Evolutionary conservation across 805 yeast genomes (phyloP).

Genomic region (Yamadazyma philogaea): DNA sequence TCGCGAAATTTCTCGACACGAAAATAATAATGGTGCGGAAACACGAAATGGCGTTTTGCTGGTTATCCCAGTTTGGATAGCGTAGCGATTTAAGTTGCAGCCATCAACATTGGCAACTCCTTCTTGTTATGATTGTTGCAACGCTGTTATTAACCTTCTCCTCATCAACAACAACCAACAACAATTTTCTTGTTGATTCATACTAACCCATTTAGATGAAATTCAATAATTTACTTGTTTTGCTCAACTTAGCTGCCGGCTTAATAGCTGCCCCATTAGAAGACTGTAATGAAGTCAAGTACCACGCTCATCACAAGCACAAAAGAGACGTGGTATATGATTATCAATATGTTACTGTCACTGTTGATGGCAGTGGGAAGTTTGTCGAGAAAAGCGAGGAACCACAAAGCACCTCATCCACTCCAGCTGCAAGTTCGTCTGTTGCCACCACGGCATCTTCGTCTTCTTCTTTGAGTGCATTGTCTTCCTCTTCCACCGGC

Average conservation of each 20-base stretch:
- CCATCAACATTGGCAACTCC: slow-evolving; percentile 5
- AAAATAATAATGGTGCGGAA: background rate
- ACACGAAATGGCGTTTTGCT: slow-evolving; percentile 5
- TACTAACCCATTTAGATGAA: slow-evolving; percentile 13
- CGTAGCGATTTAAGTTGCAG: background rate
- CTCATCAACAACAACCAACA: background rate
- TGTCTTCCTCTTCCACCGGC: slow-evolving; percentile 24
- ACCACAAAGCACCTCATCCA: slow-evolving; percentile 17
- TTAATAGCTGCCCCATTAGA: slow-evolving; percentile 14
- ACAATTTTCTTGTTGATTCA: background rate
- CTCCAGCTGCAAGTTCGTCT: slow-evolving; percentile 16
- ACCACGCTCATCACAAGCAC: slow-evolving; percentile 61
- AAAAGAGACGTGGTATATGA: slow-evolving; percentile 54
- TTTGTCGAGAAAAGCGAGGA: slow-evolving; percentile 22
- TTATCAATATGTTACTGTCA: slow-evolving; percentile 40
- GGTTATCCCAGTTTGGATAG: slow-evolving; percentile 3
- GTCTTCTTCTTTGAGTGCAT: slow-evolving; percentile 19
- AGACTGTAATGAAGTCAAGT: slow-evolving; percentile 17
- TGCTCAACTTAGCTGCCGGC: slow-evolving; percentile 3
- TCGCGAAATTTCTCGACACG: slow-evolving; percentile 3
- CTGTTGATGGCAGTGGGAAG: slow-evolving; percentile 43
- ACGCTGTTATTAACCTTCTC: background rate
- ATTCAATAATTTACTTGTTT: slow-evolving; percentile 13
- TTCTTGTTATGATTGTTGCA: background rate
- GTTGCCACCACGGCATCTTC: slow-evolving; percentile 10